Base-by-base conservation (phyloP, 2,329 filamentous ascomycete species). In the Pseudogymnoascus sp. region DNA sequence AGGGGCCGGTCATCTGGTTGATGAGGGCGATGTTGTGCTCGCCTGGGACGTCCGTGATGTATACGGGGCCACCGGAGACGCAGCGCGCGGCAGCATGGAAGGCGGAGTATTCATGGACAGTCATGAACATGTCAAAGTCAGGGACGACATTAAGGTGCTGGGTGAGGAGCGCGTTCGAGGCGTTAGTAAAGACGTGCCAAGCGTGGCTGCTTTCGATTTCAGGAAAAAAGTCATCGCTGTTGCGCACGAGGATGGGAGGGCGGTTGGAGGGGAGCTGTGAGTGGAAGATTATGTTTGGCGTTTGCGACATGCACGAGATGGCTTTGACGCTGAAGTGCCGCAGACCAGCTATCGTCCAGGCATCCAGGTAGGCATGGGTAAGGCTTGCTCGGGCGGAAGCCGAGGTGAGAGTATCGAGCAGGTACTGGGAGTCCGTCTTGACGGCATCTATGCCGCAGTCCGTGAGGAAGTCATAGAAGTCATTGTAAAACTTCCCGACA, bases 161-260 rank as follows among this genome's bases (percentile, higher is more conserved):
- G 1, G 89, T 92, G 12, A 97, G 79, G 0, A 97, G 79, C 33
- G 85, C 81, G 72, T 96, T 97, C 74, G 97, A 90, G 0, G 93
- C 93, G 71, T 97, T 99, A 66, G 88, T 85, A 80, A 95, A 99
- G 36, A 97, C 83, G 73, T 99, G 94, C 93, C 94, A 99, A 0
- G 92, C 84, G 65, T 99, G 94, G 5, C 89, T 91, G 0, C 85
- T 82, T 0, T 87, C 84, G 3, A 92, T 83, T 48, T 92, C 84
- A 0, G 94, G 94, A 74, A 95, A 97, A 79, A 92, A 99, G 75
- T 97, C 90, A 66, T 87, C 92, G 0, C 90, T 95, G 75, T 95
- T 97, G 55, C 94, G 88, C 15, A 92, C 83, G 0, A 92, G 79
- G 25, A 95, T 80, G 0, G 84, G 79, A 0, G 90, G 90, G 59